Conservation (phyloP, 768 basidiomycete species). For the Coprinellus micaceus region DNA sequence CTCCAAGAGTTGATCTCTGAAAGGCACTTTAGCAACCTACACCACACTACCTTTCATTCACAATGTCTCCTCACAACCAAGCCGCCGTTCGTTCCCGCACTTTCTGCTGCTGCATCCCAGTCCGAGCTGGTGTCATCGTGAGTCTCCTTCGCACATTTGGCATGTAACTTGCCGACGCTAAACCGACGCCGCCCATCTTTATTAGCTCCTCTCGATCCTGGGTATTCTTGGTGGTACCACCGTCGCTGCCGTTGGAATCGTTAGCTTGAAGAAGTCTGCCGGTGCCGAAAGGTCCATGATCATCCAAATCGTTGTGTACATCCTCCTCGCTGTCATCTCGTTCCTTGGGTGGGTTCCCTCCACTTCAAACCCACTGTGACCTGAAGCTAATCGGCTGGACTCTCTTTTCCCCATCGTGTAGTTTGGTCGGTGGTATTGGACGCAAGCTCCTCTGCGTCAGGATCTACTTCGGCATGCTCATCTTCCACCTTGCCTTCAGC, state of each 20-base stretch:
- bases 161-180: not conserved
- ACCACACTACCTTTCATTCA: constrained; percentile 6
- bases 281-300: constrained; percentile 38
- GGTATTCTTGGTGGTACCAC: constrained; percentile 41
- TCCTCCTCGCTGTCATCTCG: constrained; percentile 40
- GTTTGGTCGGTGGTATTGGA: constrained; percentile 41
- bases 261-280: constrained; percentile 28
- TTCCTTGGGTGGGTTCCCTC: constrained; percentile 36
- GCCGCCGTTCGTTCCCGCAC: constrained; percentile 36
- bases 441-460: constrained; percentile 39
- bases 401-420: constrained; percentile 12
- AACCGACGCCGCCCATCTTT: not conserved
- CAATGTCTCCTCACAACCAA: constrained; percentile 26
- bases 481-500: constrained; percentile 43
- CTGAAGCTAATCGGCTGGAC: not conserved
- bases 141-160: too few relatives aligned
- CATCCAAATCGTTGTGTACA: constrained; percentile 40
- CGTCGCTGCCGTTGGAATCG: constrained; percentile 36
- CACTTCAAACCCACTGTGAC: not conserved
- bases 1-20: constrained; percentile 28
- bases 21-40: constrained; percentile 14
- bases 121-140: constrained; percentile 45
- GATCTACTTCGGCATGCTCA: constrained; percentile 39
- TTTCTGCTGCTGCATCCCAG: constrained; percentile 50
- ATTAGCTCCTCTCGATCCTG: constrained; percentile 39